These are phyloP conservation scores for Crithidia acanthocephali DNA, from an alignment of 208 protist species.

Conservation along the genomic window DNA sequence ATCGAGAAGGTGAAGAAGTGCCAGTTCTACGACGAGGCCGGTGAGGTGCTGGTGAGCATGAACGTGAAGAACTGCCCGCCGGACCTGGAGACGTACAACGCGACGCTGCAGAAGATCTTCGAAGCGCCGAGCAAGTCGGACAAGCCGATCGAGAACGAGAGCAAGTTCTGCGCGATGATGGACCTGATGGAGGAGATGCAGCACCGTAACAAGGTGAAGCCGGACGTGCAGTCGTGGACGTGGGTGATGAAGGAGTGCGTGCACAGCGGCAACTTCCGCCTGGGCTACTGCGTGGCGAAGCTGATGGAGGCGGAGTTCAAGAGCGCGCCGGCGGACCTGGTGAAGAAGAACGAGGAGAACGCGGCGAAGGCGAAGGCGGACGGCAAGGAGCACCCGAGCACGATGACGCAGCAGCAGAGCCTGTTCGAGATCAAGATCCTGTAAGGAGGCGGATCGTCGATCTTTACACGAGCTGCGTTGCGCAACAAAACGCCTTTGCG, in stretches of 20 bases:
- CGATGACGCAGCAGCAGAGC: slow-evolving; percentile 67
- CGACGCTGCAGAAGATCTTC: slow-evolving; percentile 82
- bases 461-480: background rate
- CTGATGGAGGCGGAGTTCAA: slow-evolving; percentile 87
- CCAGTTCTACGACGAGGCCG: slow-evolving; percentile 89
- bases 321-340: slow-evolving; percentile 68
- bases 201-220: slow-evolving; percentile 89
- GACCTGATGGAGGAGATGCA: slow-evolving; percentile 91
- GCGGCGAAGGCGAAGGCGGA: slow-evolving; percentile 82
- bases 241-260: slow-evolving; percentile 90
- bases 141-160: slow-evolving; percentile 75
- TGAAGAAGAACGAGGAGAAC: slow-evolving; percentile 84
- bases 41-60: slow-evolving; percentile 90
- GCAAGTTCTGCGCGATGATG: slow-evolving; percentile 93
- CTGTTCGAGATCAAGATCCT: slow-evolving; percentile 91
- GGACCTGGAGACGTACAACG: slow-evolving; percentile 89
- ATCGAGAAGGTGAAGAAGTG: slow-evolving; percentile 86
- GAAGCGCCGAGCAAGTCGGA: slow-evolving; percentile 76
- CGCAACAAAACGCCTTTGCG: background rate
- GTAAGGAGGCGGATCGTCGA: slow-evolving; percentile 45
- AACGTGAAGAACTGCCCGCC: slow-evolving; percentile 92
- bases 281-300: slow-evolving; percentile 77
- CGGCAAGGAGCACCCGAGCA: slow-evolving; percentile 82
- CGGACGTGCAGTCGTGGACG: slow-evolving; percentile 86
- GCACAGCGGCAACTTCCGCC: slow-evolving; percentile 81